Evolutionary conservation across 345 rosid genomes (phyloP), one percentile per base, ranked within the genome.

Genomic region (Lumnitzera littorea): DNA sequence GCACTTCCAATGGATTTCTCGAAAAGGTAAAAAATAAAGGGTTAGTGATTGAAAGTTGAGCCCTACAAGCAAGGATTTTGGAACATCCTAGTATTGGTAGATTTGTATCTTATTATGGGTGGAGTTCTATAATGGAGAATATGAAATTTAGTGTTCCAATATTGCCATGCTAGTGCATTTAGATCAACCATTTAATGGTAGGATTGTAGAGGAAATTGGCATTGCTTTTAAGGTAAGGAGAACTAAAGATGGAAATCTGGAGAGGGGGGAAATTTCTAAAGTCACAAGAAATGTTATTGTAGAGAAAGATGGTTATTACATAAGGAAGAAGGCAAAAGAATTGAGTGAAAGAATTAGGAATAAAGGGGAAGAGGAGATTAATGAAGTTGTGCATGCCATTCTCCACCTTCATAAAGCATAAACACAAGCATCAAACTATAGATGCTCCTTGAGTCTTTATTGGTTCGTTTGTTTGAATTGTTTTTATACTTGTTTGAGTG

Each of bases 91-190:
- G 74, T 64, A 24, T 58, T 0, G 78, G 78, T 2, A 76, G 76
- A 15, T 80, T 76, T 54, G 62, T 80, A 61, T 75, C 71, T 31
- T 78, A 80, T 11, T 73, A 74, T 14, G 79, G 81, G 13, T 76
- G 79, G 84, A 71, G 74, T 55, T 76, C 81, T 0, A 64, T 71
- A 49, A 65, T 76, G 67, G 84, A 80, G 59, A 64, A 72, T 55
- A 61, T 79, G 59, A 54, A 51, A 41, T 46, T 20, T 14, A 76
- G 80, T 5, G 66, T 73, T 4, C 78, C 78, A 15, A 66, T 76
- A 13, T 80, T 1, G 73, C 77, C n/a, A 49, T 70, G 74, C 80
- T 78, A 0, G 63, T 75, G 75, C 70, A 70, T 11, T 36, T 69
- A 12, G 80, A 75, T 57, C 77, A 75, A 53, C 77, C 72, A 10